Percentiles rank a stretch among this genome's conserved stretches.
Conservation (phyloP, 257 asterid species). For the Gentiana macrophylla region DNA sequence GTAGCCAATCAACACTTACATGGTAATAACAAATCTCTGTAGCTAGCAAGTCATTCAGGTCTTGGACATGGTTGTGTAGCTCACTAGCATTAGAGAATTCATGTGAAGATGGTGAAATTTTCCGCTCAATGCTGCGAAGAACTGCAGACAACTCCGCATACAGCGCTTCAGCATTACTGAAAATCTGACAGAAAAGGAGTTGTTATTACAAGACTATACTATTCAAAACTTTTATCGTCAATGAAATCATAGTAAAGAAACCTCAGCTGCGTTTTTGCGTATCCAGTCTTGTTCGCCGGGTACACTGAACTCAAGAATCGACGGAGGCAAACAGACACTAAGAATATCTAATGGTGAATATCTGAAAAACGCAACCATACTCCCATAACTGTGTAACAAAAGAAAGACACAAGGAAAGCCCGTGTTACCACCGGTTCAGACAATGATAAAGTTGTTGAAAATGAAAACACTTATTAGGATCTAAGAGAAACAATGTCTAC, state of each 20-base stretch:
- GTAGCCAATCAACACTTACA: slow-evolving; percentile 30
- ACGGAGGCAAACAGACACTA: slow-evolving; percentile 73
- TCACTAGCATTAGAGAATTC: slow-evolving; percentile 44
- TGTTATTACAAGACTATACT: slow-evolving; percentile 5
- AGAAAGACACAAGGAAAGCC: background rate
- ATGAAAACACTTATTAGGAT: no score
- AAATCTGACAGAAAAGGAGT: slow-evolving; percentile 43
- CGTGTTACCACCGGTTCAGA: background rate
- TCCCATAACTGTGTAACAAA: slow-evolving; percentile 49
- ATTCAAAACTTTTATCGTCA: background rate
- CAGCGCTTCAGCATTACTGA: slow-evolving; percentile 50
- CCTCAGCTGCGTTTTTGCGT: slow-evolving; percentile 69
- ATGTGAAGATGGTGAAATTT: slow-evolving; percentile 30
- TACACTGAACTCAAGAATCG: slow-evolving; percentile 59
- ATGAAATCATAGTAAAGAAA: slow-evolving; percentile 8
- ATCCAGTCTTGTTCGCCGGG: slow-evolving; percentile 59
- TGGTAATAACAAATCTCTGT: slow-evolving; percentile 39
- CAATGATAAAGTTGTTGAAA: no score
- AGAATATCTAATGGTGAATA: slow-evolving; percentile 77
- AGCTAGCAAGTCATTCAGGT: slow-evolving; percentile 42
- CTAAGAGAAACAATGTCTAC: no score
- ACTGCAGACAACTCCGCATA: slow-evolving; percentile 54
- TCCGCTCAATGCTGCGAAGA: slow-evolving; percentile 40
- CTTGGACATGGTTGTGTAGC: slow-evolving; percentile 40
- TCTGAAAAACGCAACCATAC: slow-evolving; percentile 81